These are phyloP conservation scores for Phytophthora citrophthora DNA, from an alignment of 352 stramenopile genomes.

Conservation along the genomic window DNA sequence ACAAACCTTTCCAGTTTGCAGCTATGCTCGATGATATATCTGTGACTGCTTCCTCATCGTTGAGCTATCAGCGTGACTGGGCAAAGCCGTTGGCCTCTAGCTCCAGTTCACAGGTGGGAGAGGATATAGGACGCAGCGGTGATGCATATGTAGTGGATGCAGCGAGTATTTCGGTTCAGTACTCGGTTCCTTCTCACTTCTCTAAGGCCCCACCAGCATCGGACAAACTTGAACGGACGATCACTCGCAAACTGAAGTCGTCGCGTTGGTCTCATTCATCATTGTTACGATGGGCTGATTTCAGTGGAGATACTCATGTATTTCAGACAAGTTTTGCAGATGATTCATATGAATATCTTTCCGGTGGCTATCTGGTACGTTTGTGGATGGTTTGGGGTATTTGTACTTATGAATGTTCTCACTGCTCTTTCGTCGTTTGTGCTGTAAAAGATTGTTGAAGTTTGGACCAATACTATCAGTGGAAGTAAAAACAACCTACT, in stretches of 20 bases:
- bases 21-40: slow-evolving; percentile 29
- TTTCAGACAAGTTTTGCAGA: slow-evolving; percentile 34
- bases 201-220: slow-evolving; percentile 2
- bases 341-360: slow-evolving; percentile 29
- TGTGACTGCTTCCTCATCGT: neutral
- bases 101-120: neutral
- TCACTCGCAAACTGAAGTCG: slow-evolving; percentile 31
- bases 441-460: slow-evolving; percentile 45
- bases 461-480: slow-evolving; percentile 32
- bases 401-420: neutral
- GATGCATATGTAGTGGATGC: neutral
- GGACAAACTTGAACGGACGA: slow-evolving; percentile 32
- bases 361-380: slow-evolving; percentile 41
- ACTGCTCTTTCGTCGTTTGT: neutral
- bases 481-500: slow-evolving; percentile 29
- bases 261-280: slow-evolving; percentile 4
- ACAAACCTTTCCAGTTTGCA: slow-evolving; percentile 27
- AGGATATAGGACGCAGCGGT: neutral
- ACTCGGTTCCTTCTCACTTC: slow-evolving; percentile 32
- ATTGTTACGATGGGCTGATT: slow-evolving; percentile 12
- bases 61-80: neutral
- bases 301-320: slow-evolving; percentile 30
- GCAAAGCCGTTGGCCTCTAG: neutral
- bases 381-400: neutral
- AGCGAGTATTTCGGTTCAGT: slow-evolving; percentile 30